Conservation (phyloP, 352 stramenopile genomes). For the Phytopythium montanum region DNA sequence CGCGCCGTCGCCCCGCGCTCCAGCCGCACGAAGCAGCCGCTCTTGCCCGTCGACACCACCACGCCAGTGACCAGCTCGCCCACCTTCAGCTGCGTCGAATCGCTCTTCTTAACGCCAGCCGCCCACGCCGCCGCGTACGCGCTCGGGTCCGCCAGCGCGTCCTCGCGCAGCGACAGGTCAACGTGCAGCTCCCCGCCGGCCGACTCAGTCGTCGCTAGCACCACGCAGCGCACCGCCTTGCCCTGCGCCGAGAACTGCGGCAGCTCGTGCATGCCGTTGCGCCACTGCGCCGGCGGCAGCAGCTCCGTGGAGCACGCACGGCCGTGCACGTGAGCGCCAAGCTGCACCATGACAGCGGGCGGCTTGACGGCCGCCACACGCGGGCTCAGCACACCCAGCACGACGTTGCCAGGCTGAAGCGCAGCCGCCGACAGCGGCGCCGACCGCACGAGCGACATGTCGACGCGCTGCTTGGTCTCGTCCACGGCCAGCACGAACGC, state of each 20-base stretch:
- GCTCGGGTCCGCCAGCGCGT: slow-evolving; percentile 47
- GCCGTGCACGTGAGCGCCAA: slow-evolving; percentile 67
- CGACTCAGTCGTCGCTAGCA: slow-evolving; percentile 34
- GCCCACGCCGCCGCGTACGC: slow-evolving; percentile 43
- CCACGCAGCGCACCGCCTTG: slow-evolving; percentile 69
- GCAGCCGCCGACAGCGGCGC: slow-evolving; percentile 17
- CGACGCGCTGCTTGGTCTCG: slow-evolving; percentile 65
- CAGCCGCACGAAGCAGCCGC: slow-evolving; percentile 93
- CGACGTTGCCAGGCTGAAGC: slow-evolving; percentile 46
- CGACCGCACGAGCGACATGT: slow-evolving; percentile 64
- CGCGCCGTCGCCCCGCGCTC: slow-evolving; percentile 84
- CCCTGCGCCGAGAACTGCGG: slow-evolving; percentile 53
- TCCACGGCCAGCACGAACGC: slow-evolving; percentile 66
- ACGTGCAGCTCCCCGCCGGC: slow-evolving; percentile 34
- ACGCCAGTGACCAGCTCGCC: slow-evolving; percentile 90
- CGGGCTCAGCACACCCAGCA: slow-evolving; percentile 67
- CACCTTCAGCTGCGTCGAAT: slow-evolving; percentile 27
- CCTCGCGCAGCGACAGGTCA: slow-evolving; percentile 72
- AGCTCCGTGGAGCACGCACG: slow-evolving; percentile 84
- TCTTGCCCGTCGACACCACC: slow-evolving; percentile 89
- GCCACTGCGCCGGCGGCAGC: slow-evolving; percentile 47
- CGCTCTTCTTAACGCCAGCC: no score
- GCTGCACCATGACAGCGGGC: slow-evolving; percentile 84
- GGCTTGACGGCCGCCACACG: slow-evolving; percentile 73
- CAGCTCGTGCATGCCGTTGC: slow-evolving; percentile 64